Evolutionary conservation across 176 grass and related monocot species (phyloP).

Genomic region (Sorghum bicolor): DNA sequence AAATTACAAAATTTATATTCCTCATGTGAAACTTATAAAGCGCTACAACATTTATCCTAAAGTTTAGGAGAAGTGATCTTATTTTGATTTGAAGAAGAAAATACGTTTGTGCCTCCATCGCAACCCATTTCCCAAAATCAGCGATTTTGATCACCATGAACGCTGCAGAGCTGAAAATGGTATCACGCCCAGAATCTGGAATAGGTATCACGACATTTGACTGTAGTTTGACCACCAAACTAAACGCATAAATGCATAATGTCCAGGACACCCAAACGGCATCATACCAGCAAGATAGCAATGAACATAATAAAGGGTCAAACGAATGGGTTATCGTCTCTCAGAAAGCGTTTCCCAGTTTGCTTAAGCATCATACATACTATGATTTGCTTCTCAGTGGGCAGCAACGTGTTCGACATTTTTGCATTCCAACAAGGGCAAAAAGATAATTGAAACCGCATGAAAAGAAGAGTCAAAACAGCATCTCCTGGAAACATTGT

Average conservation of each 20-base stretch:
- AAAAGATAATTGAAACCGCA: neutral
- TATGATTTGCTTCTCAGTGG: neutral
- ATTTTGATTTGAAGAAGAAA: neutral
- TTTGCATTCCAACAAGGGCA: neutral
- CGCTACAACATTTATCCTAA: neutral
- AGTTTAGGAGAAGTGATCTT: no score
- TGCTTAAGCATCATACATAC: neutral
- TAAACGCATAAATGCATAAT: neutral
- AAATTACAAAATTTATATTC: neutral
- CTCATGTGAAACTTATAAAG: neutral
- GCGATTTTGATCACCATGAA: neutral
- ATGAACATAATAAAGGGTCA: neutral
- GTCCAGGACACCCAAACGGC: neutral
- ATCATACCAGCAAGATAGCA: neutral
- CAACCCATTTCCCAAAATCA: neutral
- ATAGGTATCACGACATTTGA: neutral
- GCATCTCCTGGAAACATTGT: slow-evolving; percentile 19
- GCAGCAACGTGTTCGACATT: neutral
- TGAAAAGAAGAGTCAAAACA: slow-evolving; percentile 18
- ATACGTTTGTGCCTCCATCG: neutral
- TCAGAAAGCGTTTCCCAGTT: neutral
- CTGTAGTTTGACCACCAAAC: neutral
- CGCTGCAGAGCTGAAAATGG: neutral
- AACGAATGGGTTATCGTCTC: neutral
- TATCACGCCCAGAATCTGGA: neutral